phyloP scores from a whole-genome alignment of 2,329 filamentous ascomycete genomes.

The Emydomyces testavorans region DNA sequence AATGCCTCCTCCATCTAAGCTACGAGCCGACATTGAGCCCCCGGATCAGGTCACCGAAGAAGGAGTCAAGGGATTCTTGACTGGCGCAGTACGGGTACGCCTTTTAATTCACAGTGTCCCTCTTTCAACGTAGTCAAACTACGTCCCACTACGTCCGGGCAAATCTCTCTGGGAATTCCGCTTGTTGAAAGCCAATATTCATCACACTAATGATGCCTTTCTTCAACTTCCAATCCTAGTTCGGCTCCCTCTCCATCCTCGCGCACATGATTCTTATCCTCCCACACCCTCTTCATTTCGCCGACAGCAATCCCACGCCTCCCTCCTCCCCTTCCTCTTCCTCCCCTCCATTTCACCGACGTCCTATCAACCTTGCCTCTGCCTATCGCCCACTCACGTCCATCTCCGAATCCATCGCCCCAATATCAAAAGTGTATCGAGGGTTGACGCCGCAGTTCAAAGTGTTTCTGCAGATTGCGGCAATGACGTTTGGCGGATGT shows the following conservation, averaged over 20 bases:
- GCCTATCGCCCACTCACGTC: conserved; percentile 36
- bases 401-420: conserved; percentile 39
- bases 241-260: conserved; percentile 37
- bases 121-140: no score
- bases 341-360: conserved; percentile 21
- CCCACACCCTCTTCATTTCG: conserved; percentile 34
- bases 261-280: conserved; percentile 36
- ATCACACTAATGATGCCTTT: no score
- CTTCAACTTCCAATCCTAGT: no score
- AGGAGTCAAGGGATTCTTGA: conserved; percentile 34
- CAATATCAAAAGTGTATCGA: conserved; percentile 35
- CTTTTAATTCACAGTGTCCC: not conserved
- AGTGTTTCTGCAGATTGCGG: conserved; percentile 38
- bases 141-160: no score
- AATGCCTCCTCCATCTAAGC: conserved; percentile 35
- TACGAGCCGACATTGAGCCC: conserved; percentile 31
- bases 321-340: conserved; percentile 19
- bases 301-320: conserved; percentile 23
- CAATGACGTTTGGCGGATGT: conserved; percentile 39
- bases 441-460: conserved; percentile 41
- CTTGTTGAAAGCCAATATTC: no score
- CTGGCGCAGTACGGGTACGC: conserved; percentile 35
- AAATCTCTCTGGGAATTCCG: no score
- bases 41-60: conserved; percentile 33
- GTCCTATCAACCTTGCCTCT: conserved; percentile 24